Conservation (phyloP, 768 basidiomycete species). For the Rhizopogon vulgaris region DNA sequence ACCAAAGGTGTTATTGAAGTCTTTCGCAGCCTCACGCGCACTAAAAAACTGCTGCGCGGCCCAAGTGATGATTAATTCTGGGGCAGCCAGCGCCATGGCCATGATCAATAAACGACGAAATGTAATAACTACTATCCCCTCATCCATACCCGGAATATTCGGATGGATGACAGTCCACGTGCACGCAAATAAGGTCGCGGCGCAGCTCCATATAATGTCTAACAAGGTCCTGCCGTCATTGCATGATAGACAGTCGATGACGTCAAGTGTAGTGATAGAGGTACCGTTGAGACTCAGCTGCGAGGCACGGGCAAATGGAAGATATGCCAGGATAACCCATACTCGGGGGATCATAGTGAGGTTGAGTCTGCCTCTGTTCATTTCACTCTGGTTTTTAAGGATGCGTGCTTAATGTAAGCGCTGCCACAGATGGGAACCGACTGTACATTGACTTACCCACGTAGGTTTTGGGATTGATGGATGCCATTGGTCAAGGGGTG, state of each 20-base stretch:
- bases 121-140: not conserved
- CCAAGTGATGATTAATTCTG: slow-evolving; percentile 25
- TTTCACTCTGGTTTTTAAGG: no score
- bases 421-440: no score
- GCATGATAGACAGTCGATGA: not conserved
- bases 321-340: no score
- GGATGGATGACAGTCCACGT: slow-evolving; percentile 26
- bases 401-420: no score
- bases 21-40: slow-evolving; percentile 3
- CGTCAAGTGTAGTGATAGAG: not conserved
- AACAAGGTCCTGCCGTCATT: slow-evolving; percentile 22
- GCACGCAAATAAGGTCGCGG: slow-evolving; percentile 24
- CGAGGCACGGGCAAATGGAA: not conserved
- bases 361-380: no score
- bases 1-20: not conserved
- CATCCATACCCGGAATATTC: slow-evolving; percentile 19
- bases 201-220: slow-evolving; percentile 22
- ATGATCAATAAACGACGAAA: slow-evolving; percentile 12
- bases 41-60: slow-evolving; percentile 19
- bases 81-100: slow-evolving; percentile 18
- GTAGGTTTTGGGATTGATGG: no score
- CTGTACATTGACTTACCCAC: no score
- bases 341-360: not conserved
- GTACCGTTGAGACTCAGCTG: not conserved
- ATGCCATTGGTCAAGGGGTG: no score